Conservation (phyloP, 2,329 filamentous ascomycete genomes). For the Pyricularia pennisetigena region DNA sequence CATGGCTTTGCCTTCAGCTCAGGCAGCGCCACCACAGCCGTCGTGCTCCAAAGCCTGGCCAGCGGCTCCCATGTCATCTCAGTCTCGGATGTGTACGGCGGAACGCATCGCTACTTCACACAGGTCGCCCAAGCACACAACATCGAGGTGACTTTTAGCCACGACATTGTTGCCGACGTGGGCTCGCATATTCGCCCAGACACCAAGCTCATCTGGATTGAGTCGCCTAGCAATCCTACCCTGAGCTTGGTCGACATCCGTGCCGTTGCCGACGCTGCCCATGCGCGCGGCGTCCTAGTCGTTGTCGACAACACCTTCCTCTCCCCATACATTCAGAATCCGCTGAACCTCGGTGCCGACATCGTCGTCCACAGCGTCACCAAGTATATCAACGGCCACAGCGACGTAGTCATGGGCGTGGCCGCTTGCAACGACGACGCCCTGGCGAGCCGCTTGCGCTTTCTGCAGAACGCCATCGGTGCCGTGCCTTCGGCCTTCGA, state of each 20-base stretch:
- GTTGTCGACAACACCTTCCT: slow-evolving; percentile 99
- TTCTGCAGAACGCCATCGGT: slow-evolving; percentile 95
- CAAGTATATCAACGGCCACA: slow-evolving; percentile 98
- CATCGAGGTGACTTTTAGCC: slow-evolving; percentile 89
- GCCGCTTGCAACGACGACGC: slow-evolving; percentile 87
- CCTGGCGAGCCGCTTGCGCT: slow-evolving; percentile 67
- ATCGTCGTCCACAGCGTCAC: slow-evolving; percentile 96
- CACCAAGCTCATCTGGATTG: slow-evolving; percentile 96
- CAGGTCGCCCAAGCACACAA: slow-evolving; percentile 93
- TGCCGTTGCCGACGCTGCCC: slow-evolving; percentile 71
- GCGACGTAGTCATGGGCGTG: slow-evolving; percentile 94
- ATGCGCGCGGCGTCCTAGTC: slow-evolving; percentile 80
- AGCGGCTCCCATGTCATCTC: slow-evolving; percentile 90
- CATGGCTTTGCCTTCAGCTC: slow-evolving; percentile 92
- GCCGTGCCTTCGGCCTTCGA: slow-evolving; percentile 93
- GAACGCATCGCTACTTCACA: slow-evolving; percentile 97
- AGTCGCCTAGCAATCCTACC: slow-evolving; percentile 90
- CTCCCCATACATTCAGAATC: slow-evolving; percentile 93
- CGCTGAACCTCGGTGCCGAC: slow-evolving; percentile 88
- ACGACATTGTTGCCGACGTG: slow-evolving; percentile 83
- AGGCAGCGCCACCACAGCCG: slow-evolving; percentile 87
- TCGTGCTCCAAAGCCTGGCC: slow-evolving; percentile 85
- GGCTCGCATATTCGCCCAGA: slow-evolving; percentile 73
- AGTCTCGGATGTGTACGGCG: slow-evolving; percentile 95
- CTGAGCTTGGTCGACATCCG: slow-evolving; percentile 87